phyloP scores from a whole-genome alignment of 2,329 filamentous ascomycete species.

The Aspergillus sp. region DNA sequence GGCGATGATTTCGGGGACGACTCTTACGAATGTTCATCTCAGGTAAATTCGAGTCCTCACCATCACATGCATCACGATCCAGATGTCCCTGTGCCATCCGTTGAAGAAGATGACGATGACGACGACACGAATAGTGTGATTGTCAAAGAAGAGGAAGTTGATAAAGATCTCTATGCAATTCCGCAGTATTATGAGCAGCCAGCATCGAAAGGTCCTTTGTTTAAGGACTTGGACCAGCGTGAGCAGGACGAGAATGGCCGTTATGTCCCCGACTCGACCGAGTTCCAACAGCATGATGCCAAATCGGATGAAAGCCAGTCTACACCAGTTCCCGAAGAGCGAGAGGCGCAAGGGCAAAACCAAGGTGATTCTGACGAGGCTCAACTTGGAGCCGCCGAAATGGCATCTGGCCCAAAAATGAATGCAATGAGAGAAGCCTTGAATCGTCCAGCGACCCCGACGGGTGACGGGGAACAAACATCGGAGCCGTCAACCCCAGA shows the following conservation, averaged over 20 bases:
- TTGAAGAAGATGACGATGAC: constrained; percentile 61
- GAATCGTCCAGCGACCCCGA: constrained; percentile 31
- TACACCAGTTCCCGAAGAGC: constrained; percentile 1
- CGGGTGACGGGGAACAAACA: constrained; percentile 52
- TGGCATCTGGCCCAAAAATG: constrained; percentile 38
- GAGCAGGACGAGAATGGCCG: constrained; percentile 47
- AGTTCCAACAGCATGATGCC: constrained; percentile 6
- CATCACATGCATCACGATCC: constrained; percentile 63
- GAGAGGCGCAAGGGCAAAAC: constrained; percentile 4
- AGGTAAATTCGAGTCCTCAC: constrained; percentile 50
- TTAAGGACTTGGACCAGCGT: constrained; percentile 19
- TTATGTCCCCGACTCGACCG: constrained; percentile 41
- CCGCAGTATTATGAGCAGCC: constrained; percentile 54
- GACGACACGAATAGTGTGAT: constrained; percentile 52
- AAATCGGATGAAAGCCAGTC: neutral
- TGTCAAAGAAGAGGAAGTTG: constrained; percentile 57
- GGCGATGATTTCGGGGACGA: constrained; percentile 55
- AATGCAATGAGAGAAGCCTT: constrained; percentile 29
- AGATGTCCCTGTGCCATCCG: constrained; percentile 80
- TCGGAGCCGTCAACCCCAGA: constrained; percentile 66
- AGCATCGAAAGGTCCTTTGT: constrained; percentile 28
- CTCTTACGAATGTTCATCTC: constrained; percentile 55
- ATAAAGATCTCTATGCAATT: constrained; percentile 55
- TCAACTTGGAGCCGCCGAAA: constrained; percentile 23
- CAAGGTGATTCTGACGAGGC: constrained; percentile 17